phyloP scores from a whole-genome alignment of 768 basidiomycete species.

The Macrolepiota fuliginosa region DNA sequence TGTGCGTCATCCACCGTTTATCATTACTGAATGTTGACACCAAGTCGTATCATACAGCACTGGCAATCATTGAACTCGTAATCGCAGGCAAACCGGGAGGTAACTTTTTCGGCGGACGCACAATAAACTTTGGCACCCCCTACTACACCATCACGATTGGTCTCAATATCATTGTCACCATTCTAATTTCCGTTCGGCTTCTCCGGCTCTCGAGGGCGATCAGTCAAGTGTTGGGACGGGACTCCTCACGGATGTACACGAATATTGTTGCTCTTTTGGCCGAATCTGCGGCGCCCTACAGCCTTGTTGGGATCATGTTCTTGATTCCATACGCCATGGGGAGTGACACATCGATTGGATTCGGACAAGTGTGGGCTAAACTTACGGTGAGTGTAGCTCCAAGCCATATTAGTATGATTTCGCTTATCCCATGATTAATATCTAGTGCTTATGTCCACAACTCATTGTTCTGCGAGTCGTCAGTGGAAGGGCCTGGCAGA shows the following conservation, averaged over 20 bases:
- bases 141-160: conserved; percentile 39
- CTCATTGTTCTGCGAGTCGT: conserved; percentile 14
- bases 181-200: conserved; percentile 36
- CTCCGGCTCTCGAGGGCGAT: conserved; percentile 20
- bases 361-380: conserved; percentile 40
- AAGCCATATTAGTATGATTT: neutral
- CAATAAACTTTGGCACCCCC: conserved; percentile 35
- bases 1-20: conserved; percentile 18
- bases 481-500: conserved; percentile 12
- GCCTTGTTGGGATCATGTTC: conserved; percentile 34
- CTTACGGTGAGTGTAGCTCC: conserved; percentile 29
- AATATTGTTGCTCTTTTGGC: conserved; percentile 34
- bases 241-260: conserved; percentile 35
- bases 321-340: conserved; percentile 35
- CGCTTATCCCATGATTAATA: neutral
- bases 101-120: conserved; percentile 35
- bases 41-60: conserved; percentile 21
- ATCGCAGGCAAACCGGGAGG: conserved; percentile 34
- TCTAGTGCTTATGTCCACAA: conserved; percentile 13
- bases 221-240: conserved; percentile 26
- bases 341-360: conserved; percentile 29
- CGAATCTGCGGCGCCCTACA: conserved; percentile 40
- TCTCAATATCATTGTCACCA: conserved; percentile 40
- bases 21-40: neutral
- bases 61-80: conserved; percentile 39